Base-by-base conservation (phyloP, 2,329 filamentous ascomycete genomes). In the Claviceps paspali region DNA sequence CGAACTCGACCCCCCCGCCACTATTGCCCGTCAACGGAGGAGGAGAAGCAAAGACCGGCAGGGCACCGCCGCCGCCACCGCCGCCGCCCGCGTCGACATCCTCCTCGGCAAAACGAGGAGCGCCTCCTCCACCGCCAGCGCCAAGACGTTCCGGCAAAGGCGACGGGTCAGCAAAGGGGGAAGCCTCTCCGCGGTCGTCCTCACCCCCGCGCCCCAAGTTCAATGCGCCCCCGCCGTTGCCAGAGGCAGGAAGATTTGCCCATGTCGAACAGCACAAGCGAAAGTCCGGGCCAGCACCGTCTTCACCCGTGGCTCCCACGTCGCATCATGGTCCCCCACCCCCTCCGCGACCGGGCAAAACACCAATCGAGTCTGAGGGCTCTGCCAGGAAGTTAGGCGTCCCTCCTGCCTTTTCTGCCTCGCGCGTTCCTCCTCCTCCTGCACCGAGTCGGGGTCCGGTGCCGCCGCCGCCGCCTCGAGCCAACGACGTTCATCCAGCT, bases 201-300 rank as follows among this genome's bases (percentile, higher is more conserved):
- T 47, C 51, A 22, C 56, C 58, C 12, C 71, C 76, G 17, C 71
- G 78, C 36, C 74, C 75, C 7, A 71, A 69, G 48, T 96, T 93
- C 62, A 72, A 77, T 45, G 88, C 84, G 7, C 91, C 91, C 32
- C 91, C 91, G 24, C 83, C 88, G 2, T 61, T 96, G 41, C 76
- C 84, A 38, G 87, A 94, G 56, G 91, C 91, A 40, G 91, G 91
- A 27, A 93, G 84, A 58, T 91, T 76, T 52, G 85, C 81, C 3
- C 68, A 78, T 60, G 70, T 56, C 48, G 64, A 54, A 19, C 47
- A 51, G 21, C 46, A 50, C 11, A 50, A 48, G 29, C 49, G 52
- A 21, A 41, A 51, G 26, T n/a, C n/a, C n/a, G n/a, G n/a, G n/a
- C n/a, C n/a, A n/a, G n/a, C n/a, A n/a, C n/a, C n/a, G n/a, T n/a